phyloP scores from a whole-genome alignment of 129 eudicot genomes.

The Helichrysum umbraculigerum region DNA sequence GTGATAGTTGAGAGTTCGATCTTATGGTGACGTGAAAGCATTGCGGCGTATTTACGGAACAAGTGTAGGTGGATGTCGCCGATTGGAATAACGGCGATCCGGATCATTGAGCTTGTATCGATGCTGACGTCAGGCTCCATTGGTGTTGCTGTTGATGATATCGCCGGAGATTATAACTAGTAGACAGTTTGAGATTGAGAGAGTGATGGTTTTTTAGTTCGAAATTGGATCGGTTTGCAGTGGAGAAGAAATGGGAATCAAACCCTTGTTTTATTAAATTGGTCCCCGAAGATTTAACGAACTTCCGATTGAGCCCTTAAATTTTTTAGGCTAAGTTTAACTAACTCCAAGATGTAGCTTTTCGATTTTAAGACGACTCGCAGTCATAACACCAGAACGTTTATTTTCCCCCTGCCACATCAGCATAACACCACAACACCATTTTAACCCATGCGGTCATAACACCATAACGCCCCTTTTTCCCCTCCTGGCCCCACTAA shows the following conservation, averaged over 20 bases:
- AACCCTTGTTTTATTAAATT: neutral
- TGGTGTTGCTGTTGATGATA: constrained; percentile 3
- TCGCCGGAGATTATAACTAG: neutral
- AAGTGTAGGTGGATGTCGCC: constrained; percentile 55
- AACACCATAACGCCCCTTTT: too few relatives aligned
- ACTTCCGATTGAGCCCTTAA: neutral
- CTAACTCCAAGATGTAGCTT: too few relatives aligned
- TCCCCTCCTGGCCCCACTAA: too few relatives aligned
- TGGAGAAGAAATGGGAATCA: neutral
- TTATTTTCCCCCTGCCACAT: too few relatives aligned
- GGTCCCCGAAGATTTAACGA: neutral
- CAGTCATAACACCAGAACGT: too few relatives aligned
- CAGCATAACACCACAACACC: too few relatives aligned
- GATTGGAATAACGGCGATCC: constrained; percentile 84
- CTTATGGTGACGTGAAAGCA: constrained; percentile 66
- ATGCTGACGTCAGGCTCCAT: constrained; percentile 98
- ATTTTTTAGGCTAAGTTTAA: neutral
- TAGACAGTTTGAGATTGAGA: neutral
- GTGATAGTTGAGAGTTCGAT: constrained; percentile 73
- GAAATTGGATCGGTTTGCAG: neutral
- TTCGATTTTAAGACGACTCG: too few relatives aligned
- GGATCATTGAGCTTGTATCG: constrained; percentile 79
- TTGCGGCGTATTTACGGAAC: constrained; percentile 77
- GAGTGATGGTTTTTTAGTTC: neutral
- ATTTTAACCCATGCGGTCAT: too few relatives aligned